A percentile compares a stretch with the other conserved stretches of the same genome.
Conservation (phyloP, 352 stramenopile genomes). For the Globisporangium ultimum region DNA sequence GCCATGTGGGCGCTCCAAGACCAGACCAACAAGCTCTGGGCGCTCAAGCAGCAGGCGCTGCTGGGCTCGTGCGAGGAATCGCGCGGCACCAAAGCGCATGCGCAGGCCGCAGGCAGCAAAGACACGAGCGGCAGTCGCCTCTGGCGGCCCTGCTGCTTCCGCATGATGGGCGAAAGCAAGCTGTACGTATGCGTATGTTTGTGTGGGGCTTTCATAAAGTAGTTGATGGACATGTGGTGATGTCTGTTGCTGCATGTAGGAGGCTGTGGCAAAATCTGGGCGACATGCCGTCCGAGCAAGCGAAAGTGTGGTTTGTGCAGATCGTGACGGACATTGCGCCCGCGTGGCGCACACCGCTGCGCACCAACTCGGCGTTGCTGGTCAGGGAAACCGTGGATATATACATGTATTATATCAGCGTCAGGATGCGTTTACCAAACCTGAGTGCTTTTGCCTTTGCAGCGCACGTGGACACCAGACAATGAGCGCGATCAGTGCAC, state of each 20-base stretch:
- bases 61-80: constrained; percentile 60
- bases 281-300: constrained; percentile 39
- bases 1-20: constrained; percentile 45
- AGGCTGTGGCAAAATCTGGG: constrained; percentile 63
- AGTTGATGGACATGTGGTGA: background rate
- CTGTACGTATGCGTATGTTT: constrained; percentile 20
- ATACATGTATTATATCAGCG: too few relatives aligned
- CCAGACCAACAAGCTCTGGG: constrained; percentile 45
- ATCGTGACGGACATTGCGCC: constrained; percentile 53
- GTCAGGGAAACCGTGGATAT: too few relatives aligned
- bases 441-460: too few relatives aligned
- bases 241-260: constrained; percentile 13
- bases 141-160: constrained; percentile 36
- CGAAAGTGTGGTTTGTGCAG: constrained; percentile 49
- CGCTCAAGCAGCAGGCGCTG: constrained; percentile 51
- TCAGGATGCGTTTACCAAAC: too few relatives aligned
- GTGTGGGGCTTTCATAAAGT: too few relatives aligned
- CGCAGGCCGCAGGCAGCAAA: background rate
- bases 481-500: constrained; percentile 53
- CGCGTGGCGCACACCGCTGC: constrained; percentile 47
- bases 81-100: constrained; percentile 45
- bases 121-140: constrained; percentile 5
- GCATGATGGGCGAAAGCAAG: constrained; percentile 44
- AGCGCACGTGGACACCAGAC: constrained; percentile 70
- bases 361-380: constrained; percentile 52